Evolutionary conservation across 2,329 filamentous ascomycete genomes (phyloP).

Genomic region (Hypoxylon sp.): DNA sequence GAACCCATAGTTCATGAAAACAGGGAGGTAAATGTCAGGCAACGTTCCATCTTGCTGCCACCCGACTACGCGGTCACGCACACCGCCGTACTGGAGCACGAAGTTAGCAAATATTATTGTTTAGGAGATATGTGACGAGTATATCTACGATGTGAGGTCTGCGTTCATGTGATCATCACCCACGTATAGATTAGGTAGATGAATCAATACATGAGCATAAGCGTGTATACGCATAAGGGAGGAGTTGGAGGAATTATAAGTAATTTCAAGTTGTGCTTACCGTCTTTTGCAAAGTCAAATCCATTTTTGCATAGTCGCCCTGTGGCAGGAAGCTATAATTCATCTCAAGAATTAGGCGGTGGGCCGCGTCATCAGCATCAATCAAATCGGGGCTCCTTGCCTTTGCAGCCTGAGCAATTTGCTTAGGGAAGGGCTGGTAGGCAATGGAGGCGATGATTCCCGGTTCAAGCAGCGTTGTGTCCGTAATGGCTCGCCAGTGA

Average conservation of each 20-base stretch:
- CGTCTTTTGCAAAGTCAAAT: conserved; percentile 54
- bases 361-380: conserved; percentile 57
- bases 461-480: conserved; percentile 48
- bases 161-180: too few species aligned
- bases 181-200: not conserved
- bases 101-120: conserved; percentile 15
- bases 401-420: conserved; percentile 55
- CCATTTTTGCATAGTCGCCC: conserved; percentile 54
- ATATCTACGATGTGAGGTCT: not conserved
- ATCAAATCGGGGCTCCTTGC: conserved; percentile 58
- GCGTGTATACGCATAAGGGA: not conserved
- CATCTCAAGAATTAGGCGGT: conserved; percentile 61
- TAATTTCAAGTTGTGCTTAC: conserved; percentile 17
- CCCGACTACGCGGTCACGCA: conserved; percentile 53
- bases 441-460: conserved; percentile 56
- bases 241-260: not conserved
- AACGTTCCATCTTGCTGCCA: conserved; percentile 56
- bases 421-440: conserved; percentile 59
- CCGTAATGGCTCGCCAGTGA: conserved; percentile 55
- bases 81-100: conserved; percentile 51
- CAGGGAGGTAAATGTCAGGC: conserved; percentile 56
- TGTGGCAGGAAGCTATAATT: conserved; percentile 59
- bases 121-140: not conserved
- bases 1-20: conserved; percentile 63
- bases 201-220: not conserved